Evolutionary conservation across 2,329 filamentous ascomycete genomes (phyloP).

Genomic region (Hypoxylon sp.): DNA sequence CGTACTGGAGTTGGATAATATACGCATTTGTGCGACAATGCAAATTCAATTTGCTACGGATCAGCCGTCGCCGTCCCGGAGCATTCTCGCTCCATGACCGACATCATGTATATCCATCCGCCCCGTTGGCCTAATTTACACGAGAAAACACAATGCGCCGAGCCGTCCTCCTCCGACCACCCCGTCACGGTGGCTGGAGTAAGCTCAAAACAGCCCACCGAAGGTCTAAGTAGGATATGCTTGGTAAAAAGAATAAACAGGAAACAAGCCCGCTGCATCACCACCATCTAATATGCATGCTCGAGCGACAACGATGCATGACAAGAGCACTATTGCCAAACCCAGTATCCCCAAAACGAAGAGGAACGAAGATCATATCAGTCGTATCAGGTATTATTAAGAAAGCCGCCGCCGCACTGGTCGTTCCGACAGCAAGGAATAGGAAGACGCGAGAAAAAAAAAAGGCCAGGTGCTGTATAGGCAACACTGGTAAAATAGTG

Average conservation of each 20-base stretch:
- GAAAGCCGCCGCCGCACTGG: background rate
- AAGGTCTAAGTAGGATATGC: constrained; percentile 41
- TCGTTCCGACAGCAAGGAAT: constrained; percentile 11
- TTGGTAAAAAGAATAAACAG: constrained; percentile 3
- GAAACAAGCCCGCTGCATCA: constrained; percentile 22
- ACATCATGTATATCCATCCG: constrained; percentile 6
- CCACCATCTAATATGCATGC: constrained; percentile 28
- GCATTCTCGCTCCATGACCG: constrained; percentile 16
- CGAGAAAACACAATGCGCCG: constrained; percentile 38
- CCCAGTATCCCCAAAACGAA: constrained; percentile 6
- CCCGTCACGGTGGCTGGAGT: constrained; percentile 38
- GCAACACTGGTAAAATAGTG: constrained; percentile 15
- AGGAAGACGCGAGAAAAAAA: constrained; percentile 14
- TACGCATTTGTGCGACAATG: constrained; percentile 21
- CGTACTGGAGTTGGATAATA: constrained; percentile 23
- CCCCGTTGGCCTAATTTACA: constrained; percentile 18
- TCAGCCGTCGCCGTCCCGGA: constrained; percentile 15
- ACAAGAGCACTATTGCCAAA: constrained; percentile 35
- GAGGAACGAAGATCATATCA: constrained; percentile 22
- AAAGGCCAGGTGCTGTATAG: constrained; percentile 25
- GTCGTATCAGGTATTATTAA: constrained; percentile 27
- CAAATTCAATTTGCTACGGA: constrained; percentile 13
- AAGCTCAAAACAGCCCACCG: constrained; percentile 45
- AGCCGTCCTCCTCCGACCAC: constrained; percentile 47
- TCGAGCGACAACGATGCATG: constrained; percentile 24